Evolutionary conservation across 2,329 filamentous ascomycete species (phyloP).

Genomic region (Pyrenochaeta sp.): DNA sequence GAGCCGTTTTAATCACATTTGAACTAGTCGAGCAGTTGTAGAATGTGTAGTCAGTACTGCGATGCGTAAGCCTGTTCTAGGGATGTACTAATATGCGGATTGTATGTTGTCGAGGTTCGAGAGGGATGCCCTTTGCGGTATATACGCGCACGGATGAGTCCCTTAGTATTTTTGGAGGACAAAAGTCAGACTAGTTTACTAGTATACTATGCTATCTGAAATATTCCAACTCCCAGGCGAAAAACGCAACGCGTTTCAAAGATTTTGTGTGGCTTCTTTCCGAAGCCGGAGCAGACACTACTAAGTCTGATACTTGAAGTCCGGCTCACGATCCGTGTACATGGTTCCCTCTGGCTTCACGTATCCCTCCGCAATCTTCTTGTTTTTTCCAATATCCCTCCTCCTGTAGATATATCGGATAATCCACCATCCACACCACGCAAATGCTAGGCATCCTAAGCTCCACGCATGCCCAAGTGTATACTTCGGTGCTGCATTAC

Average conservation of each 20-base stretch:
- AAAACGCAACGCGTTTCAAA: background rate
- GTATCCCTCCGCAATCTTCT: slow-evolving; percentile 31
- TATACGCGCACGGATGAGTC: too few relatives aligned
- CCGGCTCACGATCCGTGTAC: slow-evolving; percentile 43
- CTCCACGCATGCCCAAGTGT: slow-evolving; percentile 49
- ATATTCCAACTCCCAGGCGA: background rate
- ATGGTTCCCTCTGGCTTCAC: slow-evolving; percentile 19
- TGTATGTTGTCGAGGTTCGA: too few relatives aligned
- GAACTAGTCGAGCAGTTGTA: too few relatives aligned
- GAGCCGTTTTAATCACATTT: too few relatives aligned
- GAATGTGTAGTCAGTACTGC: too few relatives aligned
- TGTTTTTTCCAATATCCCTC: slow-evolving; percentile 45
- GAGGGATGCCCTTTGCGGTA: too few relatives aligned
- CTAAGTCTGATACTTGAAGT: slow-evolving; percentile 40
- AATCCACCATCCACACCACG: slow-evolving; percentile 52
- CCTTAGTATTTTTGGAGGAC: too few relatives aligned
- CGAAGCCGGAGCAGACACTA: background rate
- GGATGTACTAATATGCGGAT: too few relatives aligned
- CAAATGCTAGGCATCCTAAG: slow-evolving; percentile 46
- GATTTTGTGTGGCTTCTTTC: background rate
- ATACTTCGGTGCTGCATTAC: slow-evolving; percentile 35
- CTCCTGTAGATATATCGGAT: slow-evolving; percentile 42
- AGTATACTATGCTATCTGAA: background rate
- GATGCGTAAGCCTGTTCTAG: too few relatives aligned
- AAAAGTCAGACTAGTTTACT: too few relatives aligned